A percentile compares a stretch with the other conserved stretches of the same genome.
These are phyloP conservation scores for sorghum (Sorghum bicolor) DNA, from an alignment of 176 grass and related monocot genomes.

Conservation along the genomic window DNA sequence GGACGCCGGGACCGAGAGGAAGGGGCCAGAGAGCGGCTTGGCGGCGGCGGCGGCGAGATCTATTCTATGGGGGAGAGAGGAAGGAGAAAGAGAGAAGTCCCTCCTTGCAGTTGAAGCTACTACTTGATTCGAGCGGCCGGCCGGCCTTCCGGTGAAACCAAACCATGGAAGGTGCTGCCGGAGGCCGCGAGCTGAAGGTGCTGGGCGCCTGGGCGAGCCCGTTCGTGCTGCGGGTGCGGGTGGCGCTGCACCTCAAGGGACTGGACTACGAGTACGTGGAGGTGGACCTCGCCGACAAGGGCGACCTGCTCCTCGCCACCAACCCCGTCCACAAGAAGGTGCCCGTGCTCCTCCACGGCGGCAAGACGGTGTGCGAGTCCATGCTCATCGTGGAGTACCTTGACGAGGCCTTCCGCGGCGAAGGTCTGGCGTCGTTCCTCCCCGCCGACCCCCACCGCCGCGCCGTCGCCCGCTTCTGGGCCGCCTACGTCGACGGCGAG, in stretches of 20 bases:
- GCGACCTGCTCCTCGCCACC: constrained; percentile 29
- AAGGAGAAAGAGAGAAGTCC: too few species aligned
- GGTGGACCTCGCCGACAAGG: constrained; percentile 41
- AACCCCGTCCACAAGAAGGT: too few species aligned
- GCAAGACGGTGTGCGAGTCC: constrained; percentile 42
- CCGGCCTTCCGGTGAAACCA: not conserved
- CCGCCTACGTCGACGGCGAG: constrained; percentile 53
- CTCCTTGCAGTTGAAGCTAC: not conserved
- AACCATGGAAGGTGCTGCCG: not conserved
- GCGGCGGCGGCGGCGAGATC: too few species aligned
- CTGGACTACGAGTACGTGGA: constrained; percentile 19
- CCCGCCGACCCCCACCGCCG: constrained; percentile 36
- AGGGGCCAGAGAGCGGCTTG: too few species aligned
- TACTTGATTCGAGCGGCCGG: not conserved
- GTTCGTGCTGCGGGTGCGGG: too few species aligned
- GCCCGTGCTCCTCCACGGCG: constrained; percentile 37
- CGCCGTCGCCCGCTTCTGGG: constrained; percentile 53
- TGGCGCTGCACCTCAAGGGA: too few species aligned
- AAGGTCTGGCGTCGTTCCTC: constrained; percentile 20
- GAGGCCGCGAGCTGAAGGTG: too few species aligned
- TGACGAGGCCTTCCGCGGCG: constrained; percentile 41
- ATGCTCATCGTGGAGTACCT: constrained; percentile 61
- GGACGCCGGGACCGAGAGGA: too few species aligned
- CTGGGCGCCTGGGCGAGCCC: too few species aligned
- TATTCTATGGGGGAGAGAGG: too few species aligned